Base-by-base conservation (phyloP, 129 eudicot genomes). In the Sambucus nigra region DNA sequence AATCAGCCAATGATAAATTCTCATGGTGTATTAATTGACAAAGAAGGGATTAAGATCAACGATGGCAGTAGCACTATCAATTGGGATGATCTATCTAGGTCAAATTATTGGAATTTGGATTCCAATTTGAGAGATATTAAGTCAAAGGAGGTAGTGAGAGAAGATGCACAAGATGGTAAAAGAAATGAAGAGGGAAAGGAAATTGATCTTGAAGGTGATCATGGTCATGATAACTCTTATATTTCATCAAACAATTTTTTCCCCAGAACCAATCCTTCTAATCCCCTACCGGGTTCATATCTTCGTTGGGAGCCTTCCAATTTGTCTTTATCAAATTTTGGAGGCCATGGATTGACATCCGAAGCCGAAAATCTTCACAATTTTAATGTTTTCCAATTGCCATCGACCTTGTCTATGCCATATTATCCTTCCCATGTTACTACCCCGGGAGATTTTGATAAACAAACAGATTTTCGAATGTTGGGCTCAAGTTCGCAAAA, bases 231-330 rank as follows among this genome's bases (percentile, higher is more conserved):
- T 35, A 35, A n/a, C n/a, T n/a, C n/a, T n/a, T n/a, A n/a, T n/a
- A n/a, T n/a, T 44, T 58, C 74, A 18, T 59, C 81, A 17, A 74
- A 48, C 66, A 68, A 68, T 32, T 67, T 74, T n/a, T 51, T 56
- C 53, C 47, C 53, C 2, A 66, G 53, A 50, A 19, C 22, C 27
- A 55, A 42, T 39, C 51, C 47, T 13, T 55, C 69, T 53, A 29
- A 35, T 35, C 45, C 65, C 1, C 35, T 55, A 17, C 35, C 72
- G 35, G 57, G 70, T 69, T 64, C 87, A 35, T 35, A 7, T 42
- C 65, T 76, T 49, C 51, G 69, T 15, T 63, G 76, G 63, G 58
- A 77, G 72, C 76, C 79, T 73, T 71, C 87, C 0, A 79, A 53
- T 67, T 66, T 78, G 57, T 72, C 78, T 14, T 61, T 63, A 19